phyloP scores from a whole-genome alignment of 2,329 filamentous ascomycete species.

The Cladorrhinum sp. region DNA sequence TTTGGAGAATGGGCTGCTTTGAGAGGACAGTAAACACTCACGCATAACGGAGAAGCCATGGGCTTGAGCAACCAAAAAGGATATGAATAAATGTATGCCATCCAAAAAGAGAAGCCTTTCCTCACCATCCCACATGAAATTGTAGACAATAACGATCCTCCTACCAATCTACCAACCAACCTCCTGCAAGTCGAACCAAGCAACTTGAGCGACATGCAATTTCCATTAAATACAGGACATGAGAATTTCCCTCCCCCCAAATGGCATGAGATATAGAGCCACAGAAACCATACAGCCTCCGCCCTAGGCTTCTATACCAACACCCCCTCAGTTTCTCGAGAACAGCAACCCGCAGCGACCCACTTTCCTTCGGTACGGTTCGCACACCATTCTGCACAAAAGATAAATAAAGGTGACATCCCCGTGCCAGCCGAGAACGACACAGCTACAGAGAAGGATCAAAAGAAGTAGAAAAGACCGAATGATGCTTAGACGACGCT shows the following conservation, averaged over 20 bases:
- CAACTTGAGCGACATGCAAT: neutral
- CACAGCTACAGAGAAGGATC: neutral
- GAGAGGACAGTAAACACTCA: neutral
- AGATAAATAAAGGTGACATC: neutral
- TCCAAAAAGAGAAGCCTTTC: neutral
- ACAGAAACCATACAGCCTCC: too few species aligned
- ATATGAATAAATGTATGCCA: conserved; percentile 14
- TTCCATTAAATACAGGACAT: neutral
- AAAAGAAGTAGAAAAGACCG: neutral
- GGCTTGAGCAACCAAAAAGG: conserved; percentile 4
- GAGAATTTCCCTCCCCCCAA: neutral
- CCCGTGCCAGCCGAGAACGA: neutral
- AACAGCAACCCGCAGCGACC: too few species aligned
- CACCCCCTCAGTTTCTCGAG: too few species aligned
- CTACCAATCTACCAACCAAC: too few species aligned
- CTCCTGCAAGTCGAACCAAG: neutral
- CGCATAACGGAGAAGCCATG: neutral
- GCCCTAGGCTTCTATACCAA: too few species aligned
- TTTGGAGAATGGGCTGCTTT: conserved; percentile 67
- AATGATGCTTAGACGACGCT: conserved; percentile 9
- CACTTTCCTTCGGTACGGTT: too few species aligned
- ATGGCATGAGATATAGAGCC: too few species aligned
- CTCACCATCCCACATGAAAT: neutral
- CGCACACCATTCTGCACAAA: neutral
- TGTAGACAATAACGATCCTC: neutral